phyloP scores from a whole-genome alignment of 2,329 filamentous ascomycete genomes.

The Pseudopyricularia cyperi region DNA sequence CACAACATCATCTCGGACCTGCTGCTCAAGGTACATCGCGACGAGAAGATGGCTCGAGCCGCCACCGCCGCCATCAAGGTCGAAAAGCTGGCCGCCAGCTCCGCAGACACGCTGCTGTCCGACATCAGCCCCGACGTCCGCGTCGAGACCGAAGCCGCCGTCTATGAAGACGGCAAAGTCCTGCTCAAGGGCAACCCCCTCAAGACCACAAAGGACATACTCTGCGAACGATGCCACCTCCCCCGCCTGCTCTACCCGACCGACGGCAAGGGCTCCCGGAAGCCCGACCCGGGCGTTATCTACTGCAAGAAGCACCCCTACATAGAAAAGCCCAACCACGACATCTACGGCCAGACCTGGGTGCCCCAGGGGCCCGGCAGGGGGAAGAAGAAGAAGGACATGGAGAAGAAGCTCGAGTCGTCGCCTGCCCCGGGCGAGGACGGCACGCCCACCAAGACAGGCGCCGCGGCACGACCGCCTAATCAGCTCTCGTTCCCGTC shows the following conservation, averaged over 20 bases:
- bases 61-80: slow-evolving; percentile 50
- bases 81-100: slow-evolving; percentile 46
- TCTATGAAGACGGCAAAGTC: slow-evolving; percentile 57
- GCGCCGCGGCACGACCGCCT: slow-evolving; percentile 39
- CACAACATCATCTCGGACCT: slow-evolving; percentile 68
- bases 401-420: slow-evolving; percentile 46
- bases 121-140: slow-evolving; percentile 42
- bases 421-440: slow-evolving; percentile 19
- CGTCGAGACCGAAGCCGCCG: slow-evolving; percentile 53
- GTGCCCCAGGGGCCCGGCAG: slow-evolving; percentile 56
- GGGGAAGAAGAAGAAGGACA: slow-evolving; percentile 70
- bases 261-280: slow-evolving; percentile 52
- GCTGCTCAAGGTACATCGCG: slow-evolving; percentile 60
- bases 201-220: slow-evolving; percentile 55
- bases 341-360: slow-evolving; percentile 76
- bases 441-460: slow-evolving; percentile 12
- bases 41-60: slow-evolving; percentile 64
- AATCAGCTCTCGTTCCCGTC: slow-evolving; percentile 53
- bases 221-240: slow-evolving; percentile 62
- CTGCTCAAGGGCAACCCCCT: slow-evolving; percentile 60
- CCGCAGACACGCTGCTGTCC: slow-evolving; percentile 33
- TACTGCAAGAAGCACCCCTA: slow-evolving; percentile 74
- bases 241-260: slow-evolving; percentile 62
- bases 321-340: slow-evolving; percentile 62
- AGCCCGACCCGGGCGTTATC: slow-evolving; percentile 52